These are phyloP conservation scores for Cystobasidium ongulense DNA, from an alignment of 768 basidiomycete species.

Conservation along the genomic window DNA sequence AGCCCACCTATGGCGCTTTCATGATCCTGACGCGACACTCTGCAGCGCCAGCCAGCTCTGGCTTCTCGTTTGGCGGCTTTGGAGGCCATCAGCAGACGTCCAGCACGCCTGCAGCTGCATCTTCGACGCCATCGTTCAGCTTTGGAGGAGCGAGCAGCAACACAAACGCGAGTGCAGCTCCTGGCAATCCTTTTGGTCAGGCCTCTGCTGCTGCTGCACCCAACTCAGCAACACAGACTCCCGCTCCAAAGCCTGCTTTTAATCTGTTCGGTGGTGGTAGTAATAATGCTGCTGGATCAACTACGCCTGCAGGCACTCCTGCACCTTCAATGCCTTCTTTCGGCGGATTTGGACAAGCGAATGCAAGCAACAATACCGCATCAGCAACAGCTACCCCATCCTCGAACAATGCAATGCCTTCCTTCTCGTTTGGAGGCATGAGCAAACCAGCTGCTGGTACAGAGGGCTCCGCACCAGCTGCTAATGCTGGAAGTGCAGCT, in stretches of 20 bases:
- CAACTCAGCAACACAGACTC: background rate
- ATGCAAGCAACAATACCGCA: background rate
- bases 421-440: background rate
- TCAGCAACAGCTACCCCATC: background rate
- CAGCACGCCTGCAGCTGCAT: background rate
- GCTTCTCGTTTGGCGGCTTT: constrained; percentile 17
- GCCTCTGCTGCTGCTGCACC: background rate
- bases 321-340: constrained; percentile 14
- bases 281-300: constrained; percentile 15
- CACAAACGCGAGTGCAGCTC: background rate
- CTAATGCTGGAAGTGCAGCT: background rate
- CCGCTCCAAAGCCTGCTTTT: constrained; percentile 27
- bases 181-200: background rate
- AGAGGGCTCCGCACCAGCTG: background rate
- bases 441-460: background rate
- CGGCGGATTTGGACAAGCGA: constrained; percentile 13
- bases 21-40: background rate
- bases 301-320: constrained; percentile 18
- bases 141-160: background rate
- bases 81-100: background rate
- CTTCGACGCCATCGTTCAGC: background rate
- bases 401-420: background rate
- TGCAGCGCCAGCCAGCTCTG: constrained; percentile 7
- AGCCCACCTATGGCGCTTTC: background rate
- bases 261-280: background rate